phyloP scores from a whole-genome alignment of 1,139 yeast species.

The Pichia sp. region DNA sequence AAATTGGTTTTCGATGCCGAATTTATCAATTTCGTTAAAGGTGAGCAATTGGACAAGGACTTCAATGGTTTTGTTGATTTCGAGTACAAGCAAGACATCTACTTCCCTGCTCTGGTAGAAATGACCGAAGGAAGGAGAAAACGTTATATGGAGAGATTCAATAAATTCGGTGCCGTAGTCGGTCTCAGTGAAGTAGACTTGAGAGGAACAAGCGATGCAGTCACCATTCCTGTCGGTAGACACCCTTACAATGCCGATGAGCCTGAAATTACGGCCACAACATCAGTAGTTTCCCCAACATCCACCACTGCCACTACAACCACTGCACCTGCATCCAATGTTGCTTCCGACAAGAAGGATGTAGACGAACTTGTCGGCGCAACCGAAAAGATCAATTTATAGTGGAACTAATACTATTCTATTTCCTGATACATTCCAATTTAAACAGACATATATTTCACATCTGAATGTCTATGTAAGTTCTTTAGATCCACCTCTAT shows the following conservation, averaged over 20 bases:
- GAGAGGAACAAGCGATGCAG: constrained; percentile 51
- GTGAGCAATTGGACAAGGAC: constrained; percentile 72
- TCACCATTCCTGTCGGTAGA: constrained; percentile 39
- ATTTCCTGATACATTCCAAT: neutral
- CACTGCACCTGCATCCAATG: neutral
- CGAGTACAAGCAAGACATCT: constrained; percentile 48
- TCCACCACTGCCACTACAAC: neutral
- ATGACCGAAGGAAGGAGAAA: constrained; percentile 41
- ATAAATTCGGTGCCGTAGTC: constrained; percentile 44
- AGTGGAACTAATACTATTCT: neutral
- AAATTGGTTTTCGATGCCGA: constrained; percentile 89
- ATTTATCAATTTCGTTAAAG: constrained; percentile 74
- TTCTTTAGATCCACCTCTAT: neutral
- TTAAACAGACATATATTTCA: neutral
- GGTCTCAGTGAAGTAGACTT: constrained; percentile 70
- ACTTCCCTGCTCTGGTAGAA: constrained; percentile 47
- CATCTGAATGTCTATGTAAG: neutral
- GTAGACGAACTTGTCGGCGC: constrained; percentile 6
- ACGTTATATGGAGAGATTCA: constrained; percentile 44
- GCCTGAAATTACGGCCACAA: neutral
- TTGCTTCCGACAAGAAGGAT: neutral
- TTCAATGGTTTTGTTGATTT: constrained; percentile 84
- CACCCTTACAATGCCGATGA: constrained; percentile 24
- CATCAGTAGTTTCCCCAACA: neutral
- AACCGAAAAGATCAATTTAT: constrained; percentile 9